Percentiles rank a stretch among this genome's conserved stretches.
Conservation (phyloP, 2,329 filamentous ascomycete genomes). For the Plenodomus tracheiphilus region DNA sequence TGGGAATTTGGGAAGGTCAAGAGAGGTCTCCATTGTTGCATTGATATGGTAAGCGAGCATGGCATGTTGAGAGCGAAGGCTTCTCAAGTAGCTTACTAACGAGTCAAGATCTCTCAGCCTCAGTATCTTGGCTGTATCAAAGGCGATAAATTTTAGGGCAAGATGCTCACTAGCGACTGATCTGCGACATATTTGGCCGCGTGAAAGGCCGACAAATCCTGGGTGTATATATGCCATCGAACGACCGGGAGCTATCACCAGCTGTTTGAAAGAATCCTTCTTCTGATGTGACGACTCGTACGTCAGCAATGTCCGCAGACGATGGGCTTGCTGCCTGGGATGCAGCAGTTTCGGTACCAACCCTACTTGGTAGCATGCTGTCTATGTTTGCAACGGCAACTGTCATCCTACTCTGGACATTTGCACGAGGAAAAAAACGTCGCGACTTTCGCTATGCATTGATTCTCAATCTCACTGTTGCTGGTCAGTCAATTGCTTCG, state of each 20-base stretch:
- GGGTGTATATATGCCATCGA: not conserved
- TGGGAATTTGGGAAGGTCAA: too few relatives aligned
- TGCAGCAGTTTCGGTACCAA: constrained; percentile 16
- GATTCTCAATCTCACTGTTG: constrained; percentile 27
- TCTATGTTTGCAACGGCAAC: constrained; percentile 17
- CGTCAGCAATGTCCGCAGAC: not conserved
- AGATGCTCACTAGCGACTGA: not conserved
- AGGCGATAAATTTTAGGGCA: not conserved
- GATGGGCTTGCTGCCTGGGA: not conserved
- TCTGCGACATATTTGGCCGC: not conserved
- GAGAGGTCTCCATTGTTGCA: too few relatives aligned
- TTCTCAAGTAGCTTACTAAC: too few relatives aligned
- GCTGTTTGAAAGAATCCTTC: not conserved
- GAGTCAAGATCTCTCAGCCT: not conserved
- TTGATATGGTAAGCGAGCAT: too few relatives aligned
- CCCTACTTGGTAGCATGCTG: constrained; percentile 25
- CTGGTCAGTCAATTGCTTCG: constrained; percentile 11
- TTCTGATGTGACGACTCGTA: not conserved
- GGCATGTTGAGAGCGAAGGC: too few relatives aligned
- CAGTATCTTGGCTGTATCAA: not conserved
- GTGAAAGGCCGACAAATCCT: not conserved
- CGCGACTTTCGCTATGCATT: constrained; percentile 26
- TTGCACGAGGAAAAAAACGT: constrained; percentile 18
- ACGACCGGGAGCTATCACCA: not conserved
- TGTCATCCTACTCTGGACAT: constrained; percentile 22